Conservation (phyloP, 495 filamentous ascomycete genomes). For the Podospora fimiseda region DNA sequence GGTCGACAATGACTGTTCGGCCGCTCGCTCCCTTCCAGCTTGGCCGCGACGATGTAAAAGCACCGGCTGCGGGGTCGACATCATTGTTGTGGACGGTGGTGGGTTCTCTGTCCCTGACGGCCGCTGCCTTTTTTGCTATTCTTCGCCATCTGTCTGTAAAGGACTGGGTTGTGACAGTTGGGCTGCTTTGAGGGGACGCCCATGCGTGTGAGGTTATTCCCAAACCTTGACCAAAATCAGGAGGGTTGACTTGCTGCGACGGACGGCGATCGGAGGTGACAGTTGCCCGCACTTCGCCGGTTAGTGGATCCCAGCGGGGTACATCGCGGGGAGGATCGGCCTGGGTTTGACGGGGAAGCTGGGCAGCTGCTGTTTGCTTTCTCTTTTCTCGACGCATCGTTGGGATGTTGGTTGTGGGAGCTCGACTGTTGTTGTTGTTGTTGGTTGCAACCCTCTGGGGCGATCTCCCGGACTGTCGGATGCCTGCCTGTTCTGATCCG, state of each 20-base stretch:
- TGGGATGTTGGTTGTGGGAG: constrained; percentile 40
- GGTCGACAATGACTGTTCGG: constrained; percentile 40
- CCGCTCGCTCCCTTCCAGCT: constrained; percentile 51
- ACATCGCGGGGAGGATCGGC: constrained; percentile 16
- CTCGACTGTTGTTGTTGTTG: constrained; percentile 13
- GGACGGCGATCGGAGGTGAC: constrained; percentile 36
- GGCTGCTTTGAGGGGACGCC: constrained; percentile 16
- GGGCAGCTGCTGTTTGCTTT: constrained; percentile 31
- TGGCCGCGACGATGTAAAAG: constrained; percentile 33
- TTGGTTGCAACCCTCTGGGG: constrained; percentile 11
- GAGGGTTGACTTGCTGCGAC: constrained; percentile 42
- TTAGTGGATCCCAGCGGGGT: constrained; percentile 43
- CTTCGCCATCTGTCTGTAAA: constrained; percentile 44
- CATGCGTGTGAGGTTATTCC: constrained; percentile 23
- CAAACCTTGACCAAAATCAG: constrained; percentile 36
- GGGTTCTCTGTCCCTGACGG: constrained; percentile 15
- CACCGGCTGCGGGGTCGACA: constrained; percentile 28
- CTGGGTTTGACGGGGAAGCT: constrained; percentile 12
- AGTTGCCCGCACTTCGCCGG: constrained; percentile 43
- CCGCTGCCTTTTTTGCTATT: constrained; percentile 32
- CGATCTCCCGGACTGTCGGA: constrained; percentile 2
- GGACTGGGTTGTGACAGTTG: constrained; percentile 15
- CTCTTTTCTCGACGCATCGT: constrained; percentile 44
- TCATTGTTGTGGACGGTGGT: too few species aligned
- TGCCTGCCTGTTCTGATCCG: background rate